Percentiles rank a stretch among this genome's conserved stretches.
phyloP scores from a whole-genome alignment of 2,329 filamentous ascomycete species.

The Mycosphaerella sp. region DNA sequence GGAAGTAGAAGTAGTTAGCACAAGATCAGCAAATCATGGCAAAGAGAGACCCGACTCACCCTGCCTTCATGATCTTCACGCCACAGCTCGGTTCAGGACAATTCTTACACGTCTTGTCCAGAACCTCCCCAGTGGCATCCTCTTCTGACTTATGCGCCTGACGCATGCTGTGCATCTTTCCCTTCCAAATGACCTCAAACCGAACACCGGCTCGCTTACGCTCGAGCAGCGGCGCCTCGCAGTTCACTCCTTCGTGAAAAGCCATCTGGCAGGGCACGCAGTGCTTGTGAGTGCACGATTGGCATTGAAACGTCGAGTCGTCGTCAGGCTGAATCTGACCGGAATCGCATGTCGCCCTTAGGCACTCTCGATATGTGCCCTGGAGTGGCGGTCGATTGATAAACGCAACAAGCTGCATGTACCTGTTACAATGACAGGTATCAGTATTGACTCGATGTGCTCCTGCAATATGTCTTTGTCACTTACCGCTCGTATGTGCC shows the following conservation, averaged over 20 bases:
- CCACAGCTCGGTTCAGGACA: slow-evolving; percentile 25
- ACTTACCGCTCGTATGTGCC: not conserved
- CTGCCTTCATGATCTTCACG: slow-evolving; percentile 21
- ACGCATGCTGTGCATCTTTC: not conserved
- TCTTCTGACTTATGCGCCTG: slow-evolving; percentile 3
- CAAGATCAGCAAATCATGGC: too few relatives aligned
- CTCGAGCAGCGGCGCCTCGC: slow-evolving; percentile 10
- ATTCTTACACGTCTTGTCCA: slow-evolving; percentile 15
- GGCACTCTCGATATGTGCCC: slow-evolving; percentile 16
- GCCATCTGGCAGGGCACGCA: slow-evolving; percentile 22
- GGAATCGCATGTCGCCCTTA: slow-evolving; percentile 15
- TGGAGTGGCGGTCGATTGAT: not conserved
- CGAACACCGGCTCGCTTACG: not conserved
- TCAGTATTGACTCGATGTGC: not conserved
- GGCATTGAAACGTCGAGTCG: slow-evolving; percentile 25
- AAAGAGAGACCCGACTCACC: slow-evolving; percentile 5
- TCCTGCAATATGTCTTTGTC: not conserved
- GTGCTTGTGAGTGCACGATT: slow-evolving; percentile 16
- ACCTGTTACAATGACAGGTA: not conserved
- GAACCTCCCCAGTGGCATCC: not conserved
- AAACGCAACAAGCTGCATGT: not conserved
- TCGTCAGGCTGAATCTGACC: slow-evolving; percentile 22
- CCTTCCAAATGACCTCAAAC: not conserved
- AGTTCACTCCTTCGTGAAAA: slow-evolving; percentile 23
- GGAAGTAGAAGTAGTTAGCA: slow-evolving; percentile 2